These are phyloP conservation scores for Aspergillus neotritici DNA, from an alignment of 2,329 filamentous ascomycete genomes.

Conservation along the genomic window DNA sequence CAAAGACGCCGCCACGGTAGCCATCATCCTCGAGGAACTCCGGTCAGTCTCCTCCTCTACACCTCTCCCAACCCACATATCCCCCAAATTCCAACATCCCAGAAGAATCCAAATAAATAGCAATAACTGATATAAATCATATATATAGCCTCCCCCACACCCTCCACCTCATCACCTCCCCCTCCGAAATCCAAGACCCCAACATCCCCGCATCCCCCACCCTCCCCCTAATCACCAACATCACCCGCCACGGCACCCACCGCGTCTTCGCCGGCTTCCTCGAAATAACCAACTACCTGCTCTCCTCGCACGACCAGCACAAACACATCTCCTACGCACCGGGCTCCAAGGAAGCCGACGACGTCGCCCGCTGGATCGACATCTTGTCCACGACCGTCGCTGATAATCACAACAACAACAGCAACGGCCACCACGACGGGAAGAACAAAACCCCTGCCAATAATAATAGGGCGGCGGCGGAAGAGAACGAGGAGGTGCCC, in stretches of 20 bases:
- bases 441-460: not conserved
- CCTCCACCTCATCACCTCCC: not conserved
- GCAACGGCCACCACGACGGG: not conserved
- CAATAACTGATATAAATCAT: not conserved
- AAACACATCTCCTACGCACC: slow-evolving; percentile 2
- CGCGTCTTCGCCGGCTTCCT: not conserved
- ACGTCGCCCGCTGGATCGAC: slow-evolving; percentile 1
- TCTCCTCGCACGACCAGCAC: slow-evolving; percentile 2
- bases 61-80: not conserved
- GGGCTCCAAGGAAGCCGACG: not conserved
- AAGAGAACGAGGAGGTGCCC: not conserved
- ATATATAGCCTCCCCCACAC: slow-evolving; percentile 1
- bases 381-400: not conserved
- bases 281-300: slow-evolving; percentile 2
- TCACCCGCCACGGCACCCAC: slow-evolving; percentile 1
- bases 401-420: no score
- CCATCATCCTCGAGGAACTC: slow-evolving; percentile 5
- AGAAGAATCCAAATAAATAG: not conserved
- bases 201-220: not conserved
- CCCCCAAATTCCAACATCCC: not conserved
- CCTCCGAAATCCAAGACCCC: slow-evolving; percentile 1
- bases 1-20: slow-evolving; percentile 4
- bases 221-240: slow-evolving; percentile 4
- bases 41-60: not conserved
- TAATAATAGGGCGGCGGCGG: not conserved